These are phyloP conservation scores for Galeopsis tetrahit DNA, from an alignment of 257 asterid species.

Conservation along the genomic window DNA sequence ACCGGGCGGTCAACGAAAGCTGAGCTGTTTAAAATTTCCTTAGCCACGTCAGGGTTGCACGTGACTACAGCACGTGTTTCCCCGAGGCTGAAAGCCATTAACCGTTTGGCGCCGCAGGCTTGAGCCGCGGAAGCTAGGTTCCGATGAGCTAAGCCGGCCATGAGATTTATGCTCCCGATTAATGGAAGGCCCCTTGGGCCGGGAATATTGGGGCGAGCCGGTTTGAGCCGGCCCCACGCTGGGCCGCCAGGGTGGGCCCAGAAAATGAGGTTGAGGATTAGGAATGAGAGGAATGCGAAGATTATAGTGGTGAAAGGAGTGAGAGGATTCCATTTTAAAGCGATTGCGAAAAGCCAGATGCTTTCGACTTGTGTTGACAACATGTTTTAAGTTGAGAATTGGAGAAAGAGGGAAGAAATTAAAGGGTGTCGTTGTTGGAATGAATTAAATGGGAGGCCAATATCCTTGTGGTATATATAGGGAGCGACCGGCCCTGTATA, in stretches of 20 bases:
- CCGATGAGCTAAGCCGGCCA: constrained; percentile 82
- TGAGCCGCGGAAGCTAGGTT: constrained; percentile 61
- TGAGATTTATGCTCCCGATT: constrained; percentile 70
- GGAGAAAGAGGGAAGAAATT: constrained; percentile 19
- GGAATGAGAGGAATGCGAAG: constrained; percentile 39
- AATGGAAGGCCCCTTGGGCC: constrained; percentile 78
- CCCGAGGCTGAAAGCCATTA: constrained; percentile 85
- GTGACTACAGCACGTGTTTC: constrained; percentile 74
- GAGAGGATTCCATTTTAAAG: constrained; percentile 57
- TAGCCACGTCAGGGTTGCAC: constrained; percentile 69
- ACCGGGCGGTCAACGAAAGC: constrained; percentile 74
- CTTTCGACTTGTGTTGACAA: constrained; percentile 42
- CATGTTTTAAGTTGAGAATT: not conserved
- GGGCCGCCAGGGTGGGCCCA: constrained; percentile 91
- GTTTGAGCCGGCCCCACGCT: constrained; percentile 68
- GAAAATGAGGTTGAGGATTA: constrained; percentile 52
- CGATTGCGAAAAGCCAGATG: constrained; percentile 63
- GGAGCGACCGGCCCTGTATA: constrained; percentile 4
- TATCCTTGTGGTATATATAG: constrained; percentile 44
- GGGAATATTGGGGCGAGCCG: constrained; percentile 46
- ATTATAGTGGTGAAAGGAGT: constrained; percentile 40
- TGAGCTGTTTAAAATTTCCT: constrained; percentile 60
- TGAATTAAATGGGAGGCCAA: constrained; percentile 19
- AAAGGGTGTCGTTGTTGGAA: constrained; percentile 16
- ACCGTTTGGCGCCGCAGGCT: constrained; percentile 53